Evolutionary conservation across 2,329 filamentous ascomycete genomes (phyloP), one percentile per base, ranked within the genome.

Genomic region (Monosporascus sp.): DNA sequence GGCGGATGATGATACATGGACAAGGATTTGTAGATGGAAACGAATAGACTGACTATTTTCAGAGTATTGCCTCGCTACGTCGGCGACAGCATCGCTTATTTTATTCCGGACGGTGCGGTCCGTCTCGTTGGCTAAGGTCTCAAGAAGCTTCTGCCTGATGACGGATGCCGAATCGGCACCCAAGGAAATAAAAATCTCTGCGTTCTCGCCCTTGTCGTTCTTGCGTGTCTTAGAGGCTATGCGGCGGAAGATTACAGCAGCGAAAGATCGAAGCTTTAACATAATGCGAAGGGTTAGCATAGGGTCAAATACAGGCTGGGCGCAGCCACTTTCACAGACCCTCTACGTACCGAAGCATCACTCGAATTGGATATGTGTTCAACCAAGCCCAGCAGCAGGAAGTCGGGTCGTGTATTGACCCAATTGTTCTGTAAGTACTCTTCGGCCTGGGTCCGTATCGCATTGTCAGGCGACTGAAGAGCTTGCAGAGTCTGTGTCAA

Each of bases 21-120:
- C 17, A 44, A 39, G 4, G 8, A 45, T 17, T 41, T 25, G 31
- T 31, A 46, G 49, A 35, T 48, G 39, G 38, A 45, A 22, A 44
- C 50, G 22, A 14, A 37, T 50, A 18, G 41, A 65, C 85, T 70
- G 79, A 96, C 90, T 87, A 65, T 88, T 90, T 64, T 97, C 94
- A 45, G 89, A 88, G 72, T 97, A 97, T 75, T 99, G 91, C 65
- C 94, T 85, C 45, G 93, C 94, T 55, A 99, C 80, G 73, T 99
- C 94, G 24, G 94, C 94, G 57, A 97, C 89, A n/a, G 93, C 91
- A 73, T 99, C 94, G 63, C 92, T 94, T 68, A 97, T 89, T 73
- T 99, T 99, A 75, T 96, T 94, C 64, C 94, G 82, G 47, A 96
- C 89, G 39, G 82, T 77, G 56, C 85, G 81, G 57, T 88, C 82